Percentiles rank a stretch among this genome's conserved stretches.
Conservation (phyloP, 2,329 filamentous ascomycete species). For the Diaporthe sp. region DNA sequence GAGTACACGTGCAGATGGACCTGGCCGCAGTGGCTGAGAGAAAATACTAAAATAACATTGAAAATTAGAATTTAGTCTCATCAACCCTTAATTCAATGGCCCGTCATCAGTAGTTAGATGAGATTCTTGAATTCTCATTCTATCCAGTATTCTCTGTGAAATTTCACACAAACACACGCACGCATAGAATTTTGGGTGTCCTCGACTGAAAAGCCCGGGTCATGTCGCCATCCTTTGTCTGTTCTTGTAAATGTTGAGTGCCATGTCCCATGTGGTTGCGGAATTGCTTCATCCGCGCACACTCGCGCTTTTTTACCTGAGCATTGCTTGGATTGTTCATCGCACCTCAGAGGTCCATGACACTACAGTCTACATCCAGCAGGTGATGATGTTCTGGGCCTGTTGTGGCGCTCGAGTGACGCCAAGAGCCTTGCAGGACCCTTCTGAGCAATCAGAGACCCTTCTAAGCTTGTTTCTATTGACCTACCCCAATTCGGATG, state of each 20-base stretch:
- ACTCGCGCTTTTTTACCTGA: neutral
- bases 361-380: too few species aligned
- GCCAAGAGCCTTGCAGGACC: neutral
- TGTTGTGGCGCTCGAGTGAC: neutral
- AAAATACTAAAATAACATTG: too few species aligned
- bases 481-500: neutral
- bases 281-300: neutral
- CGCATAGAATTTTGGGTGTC: neutral
- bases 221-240: neutral
- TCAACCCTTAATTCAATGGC: too few species aligned
- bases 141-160: too few species aligned
- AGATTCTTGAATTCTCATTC: too few species aligned
- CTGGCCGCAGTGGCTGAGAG: too few species aligned
- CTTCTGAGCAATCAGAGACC: neutral
- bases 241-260: neutral
- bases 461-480: neutral
- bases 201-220: neutral
- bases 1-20: too few species aligned
- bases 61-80: too few species aligned
- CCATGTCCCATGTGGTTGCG: neutral
- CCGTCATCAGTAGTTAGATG: too few species aligned
- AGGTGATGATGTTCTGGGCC: neutral
- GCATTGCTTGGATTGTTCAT: neutral
- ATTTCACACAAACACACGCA: too few species aligned
- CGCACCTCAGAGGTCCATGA: too few species aligned